Evolutionary conservation across 148 eudicot species (phyloP).

Genomic region (Gaultheria prostrata): DNA sequence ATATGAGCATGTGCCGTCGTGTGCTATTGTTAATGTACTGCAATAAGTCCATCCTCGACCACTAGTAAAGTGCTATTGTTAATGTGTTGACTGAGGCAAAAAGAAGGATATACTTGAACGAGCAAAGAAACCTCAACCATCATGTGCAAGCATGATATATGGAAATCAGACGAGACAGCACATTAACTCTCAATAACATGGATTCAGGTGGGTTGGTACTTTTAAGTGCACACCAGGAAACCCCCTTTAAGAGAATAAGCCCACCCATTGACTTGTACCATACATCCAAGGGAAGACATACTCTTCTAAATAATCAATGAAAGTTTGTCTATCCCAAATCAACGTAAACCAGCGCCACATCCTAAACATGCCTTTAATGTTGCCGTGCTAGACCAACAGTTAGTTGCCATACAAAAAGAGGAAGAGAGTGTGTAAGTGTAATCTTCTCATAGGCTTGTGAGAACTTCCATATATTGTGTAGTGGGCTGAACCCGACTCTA

Average conservation of each 20-base stretch:
- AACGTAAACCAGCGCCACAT: not conserved
- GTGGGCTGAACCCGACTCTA: too few species aligned
- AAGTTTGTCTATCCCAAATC: not conserved
- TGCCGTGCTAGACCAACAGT: not conserved
- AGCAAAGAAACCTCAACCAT: not conserved
- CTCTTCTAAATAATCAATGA: not conserved
- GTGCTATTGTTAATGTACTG: not conserved
- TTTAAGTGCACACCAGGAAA: not conserved
- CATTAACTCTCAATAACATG: not conserved
- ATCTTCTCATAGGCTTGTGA: not conserved
- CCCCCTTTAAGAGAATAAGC: not conserved
- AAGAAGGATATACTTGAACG: not conserved
- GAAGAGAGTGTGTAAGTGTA: not conserved
- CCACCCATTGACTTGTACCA: not conserved
- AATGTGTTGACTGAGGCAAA: not conserved
- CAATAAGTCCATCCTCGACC: not conserved
- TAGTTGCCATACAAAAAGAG: not conserved
- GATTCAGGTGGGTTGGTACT: not conserved
- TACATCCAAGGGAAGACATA: not conserved
- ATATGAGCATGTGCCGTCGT: not conserved
- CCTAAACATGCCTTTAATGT: not conserved
- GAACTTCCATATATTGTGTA: not conserved
- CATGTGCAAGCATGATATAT: not conserved
- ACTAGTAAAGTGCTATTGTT: not conserved
- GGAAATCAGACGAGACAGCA: not conserved